Base-by-base conservation (phyloP, 768 basidiomycete species). In the Boletus pseudo-olivaceus region DNA sequence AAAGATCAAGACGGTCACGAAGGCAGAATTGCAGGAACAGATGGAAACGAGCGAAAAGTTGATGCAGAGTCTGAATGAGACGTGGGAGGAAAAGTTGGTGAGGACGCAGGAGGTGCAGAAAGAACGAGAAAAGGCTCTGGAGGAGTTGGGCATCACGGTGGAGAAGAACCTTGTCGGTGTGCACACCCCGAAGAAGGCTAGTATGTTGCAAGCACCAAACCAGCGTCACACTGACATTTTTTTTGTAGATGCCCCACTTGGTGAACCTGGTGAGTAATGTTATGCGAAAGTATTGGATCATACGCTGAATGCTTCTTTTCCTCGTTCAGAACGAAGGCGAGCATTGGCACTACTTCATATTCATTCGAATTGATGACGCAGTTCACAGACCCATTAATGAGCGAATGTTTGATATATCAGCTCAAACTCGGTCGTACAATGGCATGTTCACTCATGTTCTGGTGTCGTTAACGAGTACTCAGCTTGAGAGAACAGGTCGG, bases 161-260 rank as follows among this genome's bases (percentile, higher is more conserved):
- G 96, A 98, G 74, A 98, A 94, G 81, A 90, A 94, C 60, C 69
- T 91, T 52, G 90, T 98, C 53, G 96, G 97, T 47, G 97, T 99
- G 53, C 94, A 97, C 76, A 94, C 97, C 20, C 97, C 97, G 30
- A 98, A 98, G 81, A 93, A 87, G 81, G 90, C 83, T 63, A 40
- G 56, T 53, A 56, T 43, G 23, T 51, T 17, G 32, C 49, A 12
- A 40, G 7, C 45, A 30, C 47, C 40, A 40, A 54, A 54, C 35
- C 51, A 51, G 50, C 53, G 26, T 51, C 27, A 47, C 23, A 19
- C 50, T 62, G 40, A 61, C 53, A 27, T 51, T 42, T 37, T 53
- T 44, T 35, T 47, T 48, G 51, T 64, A 94, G 90, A 93, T 90
- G 85, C 92, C 93, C 5, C 93, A 95, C 77, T 76, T 97, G 58